Evolutionary conservation across 2,329 filamentous ascomycete species (phyloP), one percentile per base, ranked within the genome.

Genomic region (Mariannaea elegans): DNA sequence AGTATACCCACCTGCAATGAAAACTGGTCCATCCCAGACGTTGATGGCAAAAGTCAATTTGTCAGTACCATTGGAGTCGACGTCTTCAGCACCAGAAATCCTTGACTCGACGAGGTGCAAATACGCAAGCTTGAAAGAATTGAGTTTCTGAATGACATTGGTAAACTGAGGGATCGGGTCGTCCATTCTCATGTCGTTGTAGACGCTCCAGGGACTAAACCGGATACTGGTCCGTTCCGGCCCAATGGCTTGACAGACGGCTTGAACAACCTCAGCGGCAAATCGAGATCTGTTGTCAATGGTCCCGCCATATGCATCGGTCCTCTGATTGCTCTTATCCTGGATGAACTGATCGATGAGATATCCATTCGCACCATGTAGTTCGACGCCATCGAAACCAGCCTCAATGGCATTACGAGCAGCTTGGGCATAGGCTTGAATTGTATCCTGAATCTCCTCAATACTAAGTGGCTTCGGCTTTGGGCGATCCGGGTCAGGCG

Each of bases 131-230:
- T 38, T 18, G 7, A 58, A 16, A 9, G 10, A 3, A 7, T 38
- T 39, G 9, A 58, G 10, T 8, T 38, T 21, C 10, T 27, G 6
- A 18, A 85, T 77, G 19, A 89, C 68, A 66, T 90, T 78, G 2
- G 75, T 76, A 69, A 90, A 91, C 63, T 90, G 86, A 1, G 86
- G 84, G 12, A 84, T 64, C 0, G 87, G 86, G 51, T 90, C 81
- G 1, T 73, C 68, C 84, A 89, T 88, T 19, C 75, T 75, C 87
- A 90, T 87, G 34, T 80, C 82, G 61, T 90, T 84, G 76, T 86
- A 89, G 0, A 74, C 72, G 47, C 80, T 82, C 74, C 81, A 89
- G 0, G 87, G 87, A 7, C 78, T 83, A 13, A 90, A 71, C 3
- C 87, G 81, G 44, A 89, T 82, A 10, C 79, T 83, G 12, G 80